A percentile compares a stretch with the other conserved stretches of the same genome.
phyloP scores from a whole-genome alignment of 192 early-diverging fungal genomes.

The Chytriomyces confervae region DNA sequence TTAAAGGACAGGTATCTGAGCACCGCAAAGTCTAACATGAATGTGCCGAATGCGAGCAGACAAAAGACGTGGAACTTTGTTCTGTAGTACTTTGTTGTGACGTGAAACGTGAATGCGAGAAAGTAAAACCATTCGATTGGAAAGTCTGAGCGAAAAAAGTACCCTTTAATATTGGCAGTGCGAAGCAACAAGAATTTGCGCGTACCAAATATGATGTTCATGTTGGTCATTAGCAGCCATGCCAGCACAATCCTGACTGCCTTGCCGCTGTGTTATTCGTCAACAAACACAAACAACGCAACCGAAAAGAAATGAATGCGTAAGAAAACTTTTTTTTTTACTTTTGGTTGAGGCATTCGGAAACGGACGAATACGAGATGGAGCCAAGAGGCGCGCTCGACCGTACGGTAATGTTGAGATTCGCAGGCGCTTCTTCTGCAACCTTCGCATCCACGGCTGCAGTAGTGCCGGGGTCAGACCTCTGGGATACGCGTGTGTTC shows the following conservation, averaged over 20 bases:
- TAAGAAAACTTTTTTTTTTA: background rate
- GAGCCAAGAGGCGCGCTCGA: constrained; percentile 7
- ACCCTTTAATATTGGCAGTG: background rate
- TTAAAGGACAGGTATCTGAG: constrained; percentile 34
- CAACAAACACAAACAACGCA: too few relatives aligned
- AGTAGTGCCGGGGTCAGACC: background rate
- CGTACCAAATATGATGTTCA: constrained; percentile 48
- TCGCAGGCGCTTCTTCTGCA: background rate
- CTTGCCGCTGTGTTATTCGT: background rate
- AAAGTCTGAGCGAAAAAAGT: constrained; percentile 33
- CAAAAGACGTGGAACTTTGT: constrained; percentile 9
- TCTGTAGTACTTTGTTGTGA: constrained; percentile 44
- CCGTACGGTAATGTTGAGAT: constrained; percentile 22
- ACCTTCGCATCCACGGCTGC: background rate
- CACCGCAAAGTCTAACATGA: constrained; percentile 41
- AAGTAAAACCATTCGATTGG: constrained; percentile 57
- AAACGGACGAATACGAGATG: background rate
- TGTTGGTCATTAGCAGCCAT: constrained; percentile 45
- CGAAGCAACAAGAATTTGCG: background rate
- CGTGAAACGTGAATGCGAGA: constrained; percentile 41
- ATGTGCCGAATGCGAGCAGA: constrained; percentile 14
- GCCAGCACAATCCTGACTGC: constrained; percentile 8
- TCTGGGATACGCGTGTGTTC: background rate
- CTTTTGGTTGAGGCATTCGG: constrained; percentile 14
- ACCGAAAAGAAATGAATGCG: background rate